Conservation (phyloP, 2,329 filamentous ascomycete species). For the Bipolaris oryzae region DNA sequence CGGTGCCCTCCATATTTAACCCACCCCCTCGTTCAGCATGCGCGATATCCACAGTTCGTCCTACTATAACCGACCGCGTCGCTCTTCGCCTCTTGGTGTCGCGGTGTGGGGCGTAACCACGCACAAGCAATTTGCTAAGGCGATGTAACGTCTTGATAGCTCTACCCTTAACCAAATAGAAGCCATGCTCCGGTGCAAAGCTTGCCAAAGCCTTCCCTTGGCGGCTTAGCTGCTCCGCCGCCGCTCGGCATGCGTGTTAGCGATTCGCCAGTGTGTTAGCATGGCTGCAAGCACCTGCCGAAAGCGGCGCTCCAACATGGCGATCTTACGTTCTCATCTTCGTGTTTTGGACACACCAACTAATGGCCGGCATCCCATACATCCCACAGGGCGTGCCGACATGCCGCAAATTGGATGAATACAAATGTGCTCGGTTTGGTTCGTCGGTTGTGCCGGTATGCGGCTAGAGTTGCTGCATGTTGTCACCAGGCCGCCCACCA, state of each 20-base stretch:
- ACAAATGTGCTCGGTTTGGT: slow-evolving; percentile 7
- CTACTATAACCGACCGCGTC: slow-evolving; percentile 19
- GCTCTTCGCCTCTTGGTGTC: slow-evolving; percentile 22
- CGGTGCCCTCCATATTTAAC: slow-evolving; percentile 35
- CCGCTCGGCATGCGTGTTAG: slow-evolving; percentile 9
- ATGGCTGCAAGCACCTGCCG: slow-evolving; percentile 33
- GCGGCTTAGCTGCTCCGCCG: slow-evolving; percentile 33
- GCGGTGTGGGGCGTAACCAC: slow-evolving; percentile 26
- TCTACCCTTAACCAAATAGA: slow-evolving; percentile 15
- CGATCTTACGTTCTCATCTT: slow-evolving; percentile 36
- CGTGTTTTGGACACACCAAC: slow-evolving; percentile 18
- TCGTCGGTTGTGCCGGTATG: slow-evolving; percentile 3
- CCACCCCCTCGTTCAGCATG: slow-evolving; percentile 13
- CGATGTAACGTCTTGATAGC: slow-evolving; percentile 44
- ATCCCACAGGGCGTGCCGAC: slow-evolving; percentile 14
- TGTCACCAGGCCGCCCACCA: background rate
- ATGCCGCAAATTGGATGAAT: slow-evolving; percentile 12
- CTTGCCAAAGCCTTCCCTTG: slow-evolving; percentile 35
- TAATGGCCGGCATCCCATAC: background rate
- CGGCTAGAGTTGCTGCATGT: background rate
- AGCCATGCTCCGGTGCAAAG: slow-evolving; percentile 26
- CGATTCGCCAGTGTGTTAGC: slow-evolving; percentile 12
- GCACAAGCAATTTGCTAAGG: slow-evolving; percentile 30
- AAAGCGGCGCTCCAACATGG: slow-evolving; percentile 16
- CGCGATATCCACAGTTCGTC: slow-evolving; percentile 4